Evolutionary conservation across 768 basidiomycete species (phyloP).

Genomic region (Mycena sanguinolenta): DNA sequence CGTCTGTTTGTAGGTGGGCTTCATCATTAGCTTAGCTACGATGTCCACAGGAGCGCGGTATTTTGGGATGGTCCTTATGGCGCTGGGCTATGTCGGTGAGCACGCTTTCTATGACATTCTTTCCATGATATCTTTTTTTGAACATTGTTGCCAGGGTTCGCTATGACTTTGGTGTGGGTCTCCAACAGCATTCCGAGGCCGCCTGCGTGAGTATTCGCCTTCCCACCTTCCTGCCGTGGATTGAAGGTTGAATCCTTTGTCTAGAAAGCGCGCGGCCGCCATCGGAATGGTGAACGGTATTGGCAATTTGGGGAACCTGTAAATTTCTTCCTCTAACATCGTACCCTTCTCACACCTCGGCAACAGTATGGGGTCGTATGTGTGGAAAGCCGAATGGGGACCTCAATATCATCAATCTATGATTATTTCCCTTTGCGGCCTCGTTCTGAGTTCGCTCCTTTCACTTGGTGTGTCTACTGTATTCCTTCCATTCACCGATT

Average conservation of each 20-base stretch:
- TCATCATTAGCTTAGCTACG: conserved; percentile 71
- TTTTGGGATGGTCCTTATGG: conserved; percentile 75
- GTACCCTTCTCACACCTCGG: background rate
- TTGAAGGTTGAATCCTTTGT: background rate
- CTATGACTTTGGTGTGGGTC: conserved; percentile 72
- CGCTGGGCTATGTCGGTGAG: conserved; percentile 60
- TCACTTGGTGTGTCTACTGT: conserved; percentile 39
- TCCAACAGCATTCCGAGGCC: conserved; percentile 72
- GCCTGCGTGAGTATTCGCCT: conserved; percentile 57
- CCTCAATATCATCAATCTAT: conserved; percentile 75
- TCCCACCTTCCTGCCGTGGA: background rate
- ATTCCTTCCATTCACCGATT: background rate
- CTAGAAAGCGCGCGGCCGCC: conserved; percentile 64
- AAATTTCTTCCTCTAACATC: conserved; percentile 27
- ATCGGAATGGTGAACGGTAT: conserved; percentile 74
- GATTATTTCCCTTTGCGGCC: conserved; percentile 55
- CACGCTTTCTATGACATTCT: background rate
- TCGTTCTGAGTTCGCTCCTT: conserved; percentile 42
- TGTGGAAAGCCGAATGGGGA: conserved; percentile 72
- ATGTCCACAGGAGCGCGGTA: conserved; percentile 67
- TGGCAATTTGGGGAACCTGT: conserved; percentile 73
- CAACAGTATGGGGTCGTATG: conserved; percentile 68
- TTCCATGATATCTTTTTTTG: background rate
- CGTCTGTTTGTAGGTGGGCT: too few relatives aligned
- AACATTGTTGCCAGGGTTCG: conserved; percentile 47